Evolutionary conservation across 108 stramenopile species (phyloP), one percentile per base, ranked within the genome.

Genomic region (Hondaea fermentalgiana): DNA sequence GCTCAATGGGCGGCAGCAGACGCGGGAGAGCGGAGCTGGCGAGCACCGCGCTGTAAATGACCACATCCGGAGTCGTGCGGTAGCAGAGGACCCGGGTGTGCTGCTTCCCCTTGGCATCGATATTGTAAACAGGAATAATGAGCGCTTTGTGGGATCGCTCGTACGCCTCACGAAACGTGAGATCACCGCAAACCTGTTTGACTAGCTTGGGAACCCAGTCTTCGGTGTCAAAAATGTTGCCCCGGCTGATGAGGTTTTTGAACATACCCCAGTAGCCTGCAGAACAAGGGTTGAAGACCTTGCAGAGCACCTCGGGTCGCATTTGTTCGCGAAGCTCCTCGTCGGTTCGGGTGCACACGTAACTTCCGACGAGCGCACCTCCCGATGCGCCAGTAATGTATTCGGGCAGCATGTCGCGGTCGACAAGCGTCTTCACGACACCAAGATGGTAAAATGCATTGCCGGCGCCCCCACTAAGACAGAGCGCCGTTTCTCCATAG

Each of bases 241-340:
- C 76, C n/a, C 6, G 12, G 16, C 49, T 6, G 1, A 83, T 53
- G 25, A 83, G 51, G 28, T 35, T 47, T 3, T 53, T 53, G 4
- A 83, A 53, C 76, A 83, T 83, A 16, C 76, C 51, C n/a, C 51
- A 53, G 76, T 53, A 53, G n/a, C 76, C 76, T 8, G 51, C 76
- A 8, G 76, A 83, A 45, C 76, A 83, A 6, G 76, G 76, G 23
- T 83, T 53, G 76, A 83, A 83, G n/a, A 83, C 76, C 51, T 83
- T 83, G 76, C 76, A 83, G 0, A 83, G 28, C 12, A 53, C 19
- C 45, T 83, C 76, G 51, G 76, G 49, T 12, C 76, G 76, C 76
- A 83, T 53, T 12, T 83, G 49, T 45, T 83, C 76, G 23, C 76
- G 76, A 23, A 83, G 76, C 76, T 83, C 76, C 10, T 83, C 76